Base-by-base conservation (phyloP, 164 flowering plant genomes). In the Macadamia integrifolia region DNA sequence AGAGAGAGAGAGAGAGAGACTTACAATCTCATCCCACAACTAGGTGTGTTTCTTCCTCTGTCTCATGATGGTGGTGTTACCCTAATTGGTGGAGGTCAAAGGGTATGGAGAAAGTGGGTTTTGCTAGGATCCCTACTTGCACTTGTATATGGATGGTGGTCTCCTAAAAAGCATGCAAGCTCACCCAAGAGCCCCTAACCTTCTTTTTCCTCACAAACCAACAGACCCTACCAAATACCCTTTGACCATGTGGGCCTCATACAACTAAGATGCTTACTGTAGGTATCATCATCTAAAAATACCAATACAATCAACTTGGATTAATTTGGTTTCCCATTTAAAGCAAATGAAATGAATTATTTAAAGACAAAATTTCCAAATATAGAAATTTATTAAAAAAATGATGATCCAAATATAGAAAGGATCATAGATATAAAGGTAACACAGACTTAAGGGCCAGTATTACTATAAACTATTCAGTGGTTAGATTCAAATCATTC, bases 11-110 rank as follows among this genome's bases (percentile, higher is more conserved):
- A 46, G 13, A 8, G 50, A 46, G 50, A 11, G 13, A 9, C 7
- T 11, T 11, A 46, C 50, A 46, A 46, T 46, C 50, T 46, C 50
- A 46, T 46, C 7, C 50, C 50, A 46, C 50, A 46, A 8, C 9
- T 46, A 11, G 7, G 9, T 46, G 50, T 46, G 50, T 46, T 46
- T 11, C 1, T 46, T 13, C 60, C 68, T 5, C 3, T 35, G 64
- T 68, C 13, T 65, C 70, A 72, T 72, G 70, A 72, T 72, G 76
- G 56, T 59, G 29, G 70, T 61, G 72, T 31, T 69, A 72, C 76
- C 71, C 76, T 59, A 70, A 66, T 67, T 70, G 53, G 76, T 72
- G 69, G 76, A 73, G 74, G 72, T 73, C 76, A 77, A 77, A 67
- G 71, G 63, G 23, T 23, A 43, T 56, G 30, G 42, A 63, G 71